Evolutionary conservation across 169 alveolate species (phyloP).

Genomic region (Eimeria necatrix): DNA sequence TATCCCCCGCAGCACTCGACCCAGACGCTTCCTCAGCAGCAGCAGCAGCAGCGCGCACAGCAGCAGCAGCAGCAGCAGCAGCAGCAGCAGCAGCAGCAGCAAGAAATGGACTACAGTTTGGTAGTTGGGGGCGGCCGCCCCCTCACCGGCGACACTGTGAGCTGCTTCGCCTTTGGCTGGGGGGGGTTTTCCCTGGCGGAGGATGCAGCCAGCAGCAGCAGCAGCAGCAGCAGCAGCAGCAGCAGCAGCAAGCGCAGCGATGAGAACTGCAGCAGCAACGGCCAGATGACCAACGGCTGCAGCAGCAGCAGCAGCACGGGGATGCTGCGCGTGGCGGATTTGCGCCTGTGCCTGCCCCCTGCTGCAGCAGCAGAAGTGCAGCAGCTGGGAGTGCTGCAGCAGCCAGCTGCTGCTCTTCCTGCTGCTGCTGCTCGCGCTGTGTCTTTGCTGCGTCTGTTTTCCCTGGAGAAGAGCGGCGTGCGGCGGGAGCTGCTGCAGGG

Average conservation of each 20-base stretch:
- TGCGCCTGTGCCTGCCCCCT: not conserved
- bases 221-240: constrained; percentile 36
- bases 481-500: not conserved
- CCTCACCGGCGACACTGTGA: not conserved
- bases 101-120: not conserved
- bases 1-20: not conserved
- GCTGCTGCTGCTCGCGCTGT: constrained; percentile 25
- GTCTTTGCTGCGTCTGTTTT: not conserved
- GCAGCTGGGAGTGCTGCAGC: not conserved
- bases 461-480: constrained; percentile 34
- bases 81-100: not conserved
- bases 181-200: not conserved
- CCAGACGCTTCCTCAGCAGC: constrained; percentile 9
- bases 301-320: constrained; percentile 6
- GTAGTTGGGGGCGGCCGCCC: constrained; percentile 4
- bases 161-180: not conserved
- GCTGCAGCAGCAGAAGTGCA: not conserved
- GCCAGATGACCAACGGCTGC: constrained; percentile 20
- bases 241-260: not conserved
- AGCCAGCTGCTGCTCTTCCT: not conserved
- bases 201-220: not conserved
- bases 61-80: constrained; percentile 8
- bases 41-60: constrained; percentile 19
- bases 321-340: constrained; percentile 20
- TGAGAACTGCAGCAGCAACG: not conserved